phyloP scores from a whole-genome alignment of 192 early-diverging fungal genomes.

The Coemansia sp. region DNA sequence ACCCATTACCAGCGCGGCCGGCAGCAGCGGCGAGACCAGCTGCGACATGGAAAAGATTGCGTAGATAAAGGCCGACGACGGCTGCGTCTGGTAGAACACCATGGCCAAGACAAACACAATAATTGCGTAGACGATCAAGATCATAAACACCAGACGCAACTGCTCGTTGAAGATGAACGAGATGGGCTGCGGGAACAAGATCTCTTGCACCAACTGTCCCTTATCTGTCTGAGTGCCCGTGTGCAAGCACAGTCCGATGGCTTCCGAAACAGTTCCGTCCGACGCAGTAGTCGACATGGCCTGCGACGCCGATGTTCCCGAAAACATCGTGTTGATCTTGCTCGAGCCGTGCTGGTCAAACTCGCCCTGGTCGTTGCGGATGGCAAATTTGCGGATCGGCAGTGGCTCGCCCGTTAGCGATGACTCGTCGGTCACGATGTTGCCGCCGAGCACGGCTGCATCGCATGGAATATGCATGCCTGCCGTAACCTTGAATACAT shows the following conservation, averaged over 20 bases:
- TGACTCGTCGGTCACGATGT: slow-evolving; percentile 72
- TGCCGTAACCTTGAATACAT: slow-evolving; percentile 56
- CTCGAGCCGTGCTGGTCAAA: slow-evolving; percentile 54
- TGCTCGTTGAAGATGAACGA: slow-evolving; percentile 81
- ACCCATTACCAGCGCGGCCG: slow-evolving; percentile 72
- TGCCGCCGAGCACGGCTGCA: slow-evolving; percentile 65
- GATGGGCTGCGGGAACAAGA: slow-evolving; percentile 67
- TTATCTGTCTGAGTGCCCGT: slow-evolving; percentile 70
- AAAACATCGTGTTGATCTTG: slow-evolving; percentile 67
- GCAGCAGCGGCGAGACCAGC: slow-evolving; percentile 67
- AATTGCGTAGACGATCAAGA: slow-evolving; percentile 68
- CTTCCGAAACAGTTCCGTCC: slow-evolving; percentile 26
- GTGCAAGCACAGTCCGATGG: slow-evolving; percentile 55
- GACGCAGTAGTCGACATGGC: slow-evolving; percentile 28
- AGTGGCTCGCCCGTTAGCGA: slow-evolving; percentile 78
- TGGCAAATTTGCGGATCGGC: slow-evolving; percentile 73
- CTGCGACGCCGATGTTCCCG: slow-evolving; percentile 70
- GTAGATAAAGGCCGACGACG: slow-evolving; percentile 70
- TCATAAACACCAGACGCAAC: slow-evolving; percentile 65
- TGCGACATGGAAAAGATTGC: slow-evolving; percentile 72
- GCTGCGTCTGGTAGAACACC: slow-evolving; percentile 55
- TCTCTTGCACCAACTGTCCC: slow-evolving; percentile 72
- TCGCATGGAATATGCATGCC: slow-evolving; percentile 64
- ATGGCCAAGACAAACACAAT: slow-evolving; percentile 57
- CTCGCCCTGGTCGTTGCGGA: slow-evolving; percentile 55